These are phyloP conservation scores for Elsinoe perseae DNA, from an alignment of 2,329 filamentous ascomycete genomes.

Conservation along the genomic window DNA sequence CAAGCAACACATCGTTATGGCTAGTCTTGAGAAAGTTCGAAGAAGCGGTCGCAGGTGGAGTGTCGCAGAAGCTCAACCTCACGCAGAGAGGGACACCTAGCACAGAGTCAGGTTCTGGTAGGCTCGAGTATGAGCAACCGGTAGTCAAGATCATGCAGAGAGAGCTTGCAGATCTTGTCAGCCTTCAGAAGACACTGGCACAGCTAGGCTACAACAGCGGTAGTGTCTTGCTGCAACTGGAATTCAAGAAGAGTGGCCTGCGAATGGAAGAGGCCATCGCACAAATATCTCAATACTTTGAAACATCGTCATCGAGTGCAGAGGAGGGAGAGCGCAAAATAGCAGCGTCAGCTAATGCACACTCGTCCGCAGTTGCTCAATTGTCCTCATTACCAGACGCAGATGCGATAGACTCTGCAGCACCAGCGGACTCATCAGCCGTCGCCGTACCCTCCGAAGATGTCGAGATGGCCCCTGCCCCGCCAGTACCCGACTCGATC, in stretches of 20 bases:
- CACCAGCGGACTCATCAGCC: slow-evolving; percentile 21
- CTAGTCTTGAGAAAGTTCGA: slow-evolving; percentile 85
- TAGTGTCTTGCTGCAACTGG: slow-evolving; percentile 68
- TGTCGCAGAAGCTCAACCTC: slow-evolving; percentile 56
- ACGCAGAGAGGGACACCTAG: slow-evolving; percentile 73
- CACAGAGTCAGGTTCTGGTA: slow-evolving; percentile 53
- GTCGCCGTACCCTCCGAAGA: slow-evolving; percentile 25
- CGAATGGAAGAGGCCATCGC: slow-evolving; percentile 79
- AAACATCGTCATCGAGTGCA: slow-evolving; percentile 32
- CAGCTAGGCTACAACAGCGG: slow-evolving; percentile 84
- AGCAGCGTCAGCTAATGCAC: slow-evolving; percentile 26
- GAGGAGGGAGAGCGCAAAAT: slow-evolving; percentile 23
- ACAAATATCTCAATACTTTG: slow-evolving; percentile 69
- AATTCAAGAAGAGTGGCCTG: slow-evolving; percentile 65
- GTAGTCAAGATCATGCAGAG: slow-evolving; percentile 76
- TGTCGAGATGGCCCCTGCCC: slow-evolving; percentile 21
- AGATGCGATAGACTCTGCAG: slow-evolving; percentile 21
- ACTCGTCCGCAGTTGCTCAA: slow-evolving; percentile 20
- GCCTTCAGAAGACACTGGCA: slow-evolving; percentile 80
- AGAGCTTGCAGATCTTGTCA: slow-evolving; percentile 66
- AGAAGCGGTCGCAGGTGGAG: slow-evolving; percentile 53
- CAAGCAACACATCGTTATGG: slow-evolving; percentile 84
- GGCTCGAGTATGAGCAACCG: slow-evolving; percentile 81
- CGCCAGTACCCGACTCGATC: slow-evolving; percentile 19
- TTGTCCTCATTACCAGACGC: slow-evolving; percentile 23